Evolutionary conservation across 2,329 filamentous ascomycete species (phyloP), one percentile per base, ranked within the genome.

Genomic region (Seiridium cupressi): DNA sequence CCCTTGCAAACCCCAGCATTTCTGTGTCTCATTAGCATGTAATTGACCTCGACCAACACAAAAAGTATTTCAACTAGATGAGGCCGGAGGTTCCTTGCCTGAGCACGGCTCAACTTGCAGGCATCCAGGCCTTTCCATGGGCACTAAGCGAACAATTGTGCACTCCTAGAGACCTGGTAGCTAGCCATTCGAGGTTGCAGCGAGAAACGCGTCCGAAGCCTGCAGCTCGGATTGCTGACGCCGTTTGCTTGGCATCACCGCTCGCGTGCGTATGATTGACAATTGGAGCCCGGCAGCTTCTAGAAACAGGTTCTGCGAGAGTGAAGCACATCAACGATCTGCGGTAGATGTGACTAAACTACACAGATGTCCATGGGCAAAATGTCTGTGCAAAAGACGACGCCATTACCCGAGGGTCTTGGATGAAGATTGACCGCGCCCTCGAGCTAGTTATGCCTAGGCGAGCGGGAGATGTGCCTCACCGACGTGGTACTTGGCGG

Each of bases 191-290:
- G 32, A 53, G 9, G 49, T 49, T 10, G 49, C 38, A 35, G 49
- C 34, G 32, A 38, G 31, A 53, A 35, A 31, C 49, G 49, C 49
- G 11, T 53, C 38, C 34, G 49, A 34, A 8, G 5, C 49, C 49
- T 38, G 34, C 34, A 53, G 31, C 35, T 53, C 35, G 35, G 49
- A 34, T 40, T 53, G 35, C 32, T 35, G 11, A 53, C 49, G 49
- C 49, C 11, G 49, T 53, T 53, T 53, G 49, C 49, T 40, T 53
- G 49, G 49, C 49, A n/a, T 34, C 34, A 53, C 31, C 49, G 32
- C 38, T 35, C 49, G 34, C n/a, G n/a, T 11, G 35, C 31, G n/a
- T 53, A 34, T 11, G 32, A 53, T n/a, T 9, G 38, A 31, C 49
- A 53, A 31, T 31, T 53, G 49, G 38, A 35, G 34, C n/a, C n/a